Percentiles rank a stretch among this genome's conserved stretches.
These are phyloP conservation scores for Saccharum hybrid DNA, from an alignment of 202 grass and related monocot genomes.

Conservation along the genomic window DNA sequence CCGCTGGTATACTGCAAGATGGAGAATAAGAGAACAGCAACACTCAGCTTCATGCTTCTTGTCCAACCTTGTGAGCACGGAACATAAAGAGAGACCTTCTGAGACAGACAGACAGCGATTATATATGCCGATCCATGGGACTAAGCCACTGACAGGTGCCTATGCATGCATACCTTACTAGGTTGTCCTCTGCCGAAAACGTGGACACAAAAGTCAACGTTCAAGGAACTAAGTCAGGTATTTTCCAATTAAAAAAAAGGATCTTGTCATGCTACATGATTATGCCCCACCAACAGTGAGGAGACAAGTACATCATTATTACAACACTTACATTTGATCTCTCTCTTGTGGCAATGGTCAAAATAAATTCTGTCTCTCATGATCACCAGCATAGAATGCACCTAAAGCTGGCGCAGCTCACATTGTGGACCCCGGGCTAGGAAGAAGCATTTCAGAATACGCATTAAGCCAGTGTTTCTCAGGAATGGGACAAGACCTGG, in stretches of 20 bases:
- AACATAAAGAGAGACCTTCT: slow-evolving; percentile 18
- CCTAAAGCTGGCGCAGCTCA: not conserved
- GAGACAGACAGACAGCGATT: slow-evolving; percentile 9
- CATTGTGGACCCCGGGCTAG: not conserved
- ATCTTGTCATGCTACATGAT: not conserved
- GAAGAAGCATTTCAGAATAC: not conserved
- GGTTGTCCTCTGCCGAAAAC: not conserved
- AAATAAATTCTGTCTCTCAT: not conserved
- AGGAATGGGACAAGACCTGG: not conserved
- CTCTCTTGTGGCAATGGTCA: not conserved
- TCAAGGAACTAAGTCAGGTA: not conserved
- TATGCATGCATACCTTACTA: slow-evolving; percentile 6
- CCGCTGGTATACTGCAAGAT: slow-evolving; percentile 32
- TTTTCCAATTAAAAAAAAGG: slow-evolving; percentile 20
- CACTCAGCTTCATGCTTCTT: slow-evolving; percentile 28
- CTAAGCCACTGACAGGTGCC: not conserved
- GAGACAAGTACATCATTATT: slow-evolving; percentile 3
- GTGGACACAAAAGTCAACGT: slow-evolving; percentile 20
- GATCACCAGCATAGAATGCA: slow-evolving; percentile 1
- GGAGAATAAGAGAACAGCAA: slow-evolving; percentile 38
- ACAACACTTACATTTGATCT: slow-evolving; percentile 3
- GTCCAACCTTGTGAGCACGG: slow-evolving; percentile 12
- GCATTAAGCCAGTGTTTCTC: not conserved
- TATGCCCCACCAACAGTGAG: slow-evolving; percentile 1
- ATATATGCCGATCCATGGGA: not conserved